phyloP scores from a whole-genome alignment of 768 basidiomycete species.

The Suillus americanus region DNA sequence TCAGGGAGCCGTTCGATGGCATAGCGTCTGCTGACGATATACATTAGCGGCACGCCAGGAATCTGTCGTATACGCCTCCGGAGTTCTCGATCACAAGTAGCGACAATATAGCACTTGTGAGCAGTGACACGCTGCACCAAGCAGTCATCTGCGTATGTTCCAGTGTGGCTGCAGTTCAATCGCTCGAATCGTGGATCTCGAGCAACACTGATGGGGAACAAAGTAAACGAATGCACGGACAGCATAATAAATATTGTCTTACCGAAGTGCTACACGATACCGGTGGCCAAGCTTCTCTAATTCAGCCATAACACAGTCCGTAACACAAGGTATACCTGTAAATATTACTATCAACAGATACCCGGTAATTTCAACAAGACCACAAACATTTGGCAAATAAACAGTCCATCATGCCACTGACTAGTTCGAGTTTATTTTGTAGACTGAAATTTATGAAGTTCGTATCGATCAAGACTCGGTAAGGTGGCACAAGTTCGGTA shows the following conservation, averaged over 20 bases:
- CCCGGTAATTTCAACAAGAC: neutral
- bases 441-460: constrained; percentile 99
- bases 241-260: constrained; percentile 25
- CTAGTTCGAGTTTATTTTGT: constrained; percentile 95
- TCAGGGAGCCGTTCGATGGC: constrained; percentile 96
- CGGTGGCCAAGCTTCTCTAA: constrained; percentile 96
- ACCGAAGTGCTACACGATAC: constrained; percentile 94
- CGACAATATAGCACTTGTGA: constrained; percentile 95
- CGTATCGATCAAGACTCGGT: constrained; percentile 96
- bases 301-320: constrained; percentile 98
- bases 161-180: constrained; percentile 85
- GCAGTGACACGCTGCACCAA: constrained; percentile 93
- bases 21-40: constrained; percentile 89
- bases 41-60: constrained; percentile 95
- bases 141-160: constrained; percentile 99
- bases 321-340: constrained; percentile 96
- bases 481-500: constrained; percentile 92
- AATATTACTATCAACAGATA: constrained; percentile 8
- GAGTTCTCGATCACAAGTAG: constrained; percentile 95
- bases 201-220: constrained; percentile 68
- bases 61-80: constrained; percentile 89
- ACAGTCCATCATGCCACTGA: constrained; percentile 99
- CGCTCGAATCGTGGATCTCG: constrained; percentile 97
- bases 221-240: constrained; percentile 1
- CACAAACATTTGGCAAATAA: constrained; percentile 92